Base-by-base conservation (phyloP, 1,139 yeast species). In the Diutina mesorugosa region DNA sequence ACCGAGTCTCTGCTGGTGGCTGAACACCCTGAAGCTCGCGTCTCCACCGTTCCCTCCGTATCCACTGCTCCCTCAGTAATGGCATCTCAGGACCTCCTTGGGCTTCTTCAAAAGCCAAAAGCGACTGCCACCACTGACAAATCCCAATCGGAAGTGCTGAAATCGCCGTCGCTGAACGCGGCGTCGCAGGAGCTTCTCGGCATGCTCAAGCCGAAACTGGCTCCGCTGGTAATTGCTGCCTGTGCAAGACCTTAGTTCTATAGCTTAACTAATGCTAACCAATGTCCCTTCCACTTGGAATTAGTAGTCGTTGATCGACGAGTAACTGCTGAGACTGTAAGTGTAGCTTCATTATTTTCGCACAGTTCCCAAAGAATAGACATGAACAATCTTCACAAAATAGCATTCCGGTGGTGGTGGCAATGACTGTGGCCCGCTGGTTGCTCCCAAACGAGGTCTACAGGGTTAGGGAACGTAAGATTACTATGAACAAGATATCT, bases 231-330 rank as follows among this genome's bases (percentile, higher is more conserved):
- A 2, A 8, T 7, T 4, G 46, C 45, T 3, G 14, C 58, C 62
- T 5, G 59, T 62, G 1, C 60, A 59, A 51, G 67, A 63, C 16
- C 59, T 66, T 29, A n/a, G n/a, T n/a, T n/a, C n/a, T n/a, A n/a
- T n/a, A n/a, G n/a, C n/a, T n/a, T n/a, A n/a, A n/a, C n/a, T n/a
- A n/a, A n/a, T n/a, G n/a, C n/a, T n/a, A n/a, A n/a, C n/a, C n/a
- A n/a, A n/a, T n/a, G n/a, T n/a, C n/a, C 26, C 26, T 21, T 21
- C 26, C 26, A 21, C 26, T 21, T 21, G 26, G 26, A 21, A 21
- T 21, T 3, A 21, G 2, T 21, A 21, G 26, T 21, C 26, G 3
- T 21, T 21, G 26, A 21, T 21, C 26, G 26, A 21, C 2, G 26
- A 2, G 26, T 21, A 21, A 21, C 26, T 21, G 26, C 26, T 3